Evolutionary conservation across 2,329 filamentous ascomycete species (phyloP).

Genomic region (Fusarium transvaalense): DNA sequence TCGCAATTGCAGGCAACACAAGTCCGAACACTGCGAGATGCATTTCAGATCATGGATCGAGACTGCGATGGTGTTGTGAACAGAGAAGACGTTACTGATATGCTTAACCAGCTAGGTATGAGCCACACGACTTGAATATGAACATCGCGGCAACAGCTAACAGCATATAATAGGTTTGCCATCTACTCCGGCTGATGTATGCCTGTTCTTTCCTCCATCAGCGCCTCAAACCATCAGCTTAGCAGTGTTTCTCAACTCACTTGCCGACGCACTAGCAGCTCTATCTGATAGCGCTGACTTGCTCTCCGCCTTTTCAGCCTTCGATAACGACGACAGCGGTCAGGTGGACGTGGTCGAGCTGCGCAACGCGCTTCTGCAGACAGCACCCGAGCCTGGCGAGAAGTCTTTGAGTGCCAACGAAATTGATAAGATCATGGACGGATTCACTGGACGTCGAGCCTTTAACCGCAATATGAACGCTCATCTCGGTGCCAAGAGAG

Average conservation of each 20-base stretch:
- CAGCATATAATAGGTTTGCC: conserved; percentile 73
- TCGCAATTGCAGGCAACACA: conserved; percentile 84
- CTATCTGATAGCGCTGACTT: conserved; percentile 85
- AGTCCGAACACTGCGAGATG: conserved; percentile 88
- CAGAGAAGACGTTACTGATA: conserved; percentile 85
- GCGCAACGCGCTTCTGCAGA: conserved; percentile 84
- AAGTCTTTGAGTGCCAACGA: conserved; percentile 75
- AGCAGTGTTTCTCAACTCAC: conserved; percentile 84
- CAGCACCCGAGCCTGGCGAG: conserved; percentile 80
- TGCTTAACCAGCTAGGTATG: conserved; percentile 85
- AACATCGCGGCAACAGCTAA: conserved; percentile 12
- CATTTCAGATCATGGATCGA: conserved; percentile 92
- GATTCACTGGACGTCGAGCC: conserved; percentile 85
- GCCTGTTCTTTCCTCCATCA: conserved; percentile 83
- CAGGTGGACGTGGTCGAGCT: conserved; percentile 88
- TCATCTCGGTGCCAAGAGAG: conserved; percentile 70
- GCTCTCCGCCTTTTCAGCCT: conserved; percentile 90
- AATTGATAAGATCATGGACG: conserved; percentile 87
- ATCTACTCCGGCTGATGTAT: conserved; percentile 76
- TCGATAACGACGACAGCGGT: conserved; percentile 95
- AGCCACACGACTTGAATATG: neutral
- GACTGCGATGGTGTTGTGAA: conserved; percentile 88
- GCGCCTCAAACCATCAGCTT: conserved; percentile 81
- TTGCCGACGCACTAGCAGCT: conserved; percentile 79
- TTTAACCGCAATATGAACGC: conserved; percentile 75